Conservation (phyloP, 129 eudicot genomes). For the Artemisia tridentata region DNA sequence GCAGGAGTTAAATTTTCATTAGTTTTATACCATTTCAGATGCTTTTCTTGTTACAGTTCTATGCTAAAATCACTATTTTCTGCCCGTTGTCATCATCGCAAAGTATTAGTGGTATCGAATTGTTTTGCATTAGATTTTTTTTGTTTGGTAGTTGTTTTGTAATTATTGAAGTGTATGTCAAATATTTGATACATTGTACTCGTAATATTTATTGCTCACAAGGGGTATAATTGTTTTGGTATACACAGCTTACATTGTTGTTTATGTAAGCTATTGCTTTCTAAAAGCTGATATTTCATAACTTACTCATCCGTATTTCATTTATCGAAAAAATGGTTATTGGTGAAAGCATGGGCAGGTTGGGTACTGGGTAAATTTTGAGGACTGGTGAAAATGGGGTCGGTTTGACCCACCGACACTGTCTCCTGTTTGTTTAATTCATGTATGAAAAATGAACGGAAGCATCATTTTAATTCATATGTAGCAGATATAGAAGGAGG, state of each 20-base stretch:
- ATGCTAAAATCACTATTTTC: background rate
- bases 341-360: background rate
- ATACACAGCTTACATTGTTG: background rate
- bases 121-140: background rate
- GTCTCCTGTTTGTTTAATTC: background rate
- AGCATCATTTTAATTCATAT: too few species aligned
- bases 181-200: constrained; percentile 3
- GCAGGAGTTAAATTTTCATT: background rate
- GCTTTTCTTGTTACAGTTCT: background rate
- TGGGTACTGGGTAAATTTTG: background rate
- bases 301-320: background rate
- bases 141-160: background rate
- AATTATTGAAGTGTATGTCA: background rate
- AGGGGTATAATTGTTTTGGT: background rate
- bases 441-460: background rate
- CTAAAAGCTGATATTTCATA: background rate
- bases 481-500: too few species aligned
- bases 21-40: background rate
- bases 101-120: background rate
- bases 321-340: background rate
- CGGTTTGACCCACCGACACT: background rate
- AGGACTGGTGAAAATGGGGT: background rate
- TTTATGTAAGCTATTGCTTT: background rate
- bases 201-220: background rate
- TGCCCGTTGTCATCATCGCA: background rate